Conservation (phyloP, 2,329 filamentous ascomycete genomes). For the Ophiostoma piceae region DNA sequence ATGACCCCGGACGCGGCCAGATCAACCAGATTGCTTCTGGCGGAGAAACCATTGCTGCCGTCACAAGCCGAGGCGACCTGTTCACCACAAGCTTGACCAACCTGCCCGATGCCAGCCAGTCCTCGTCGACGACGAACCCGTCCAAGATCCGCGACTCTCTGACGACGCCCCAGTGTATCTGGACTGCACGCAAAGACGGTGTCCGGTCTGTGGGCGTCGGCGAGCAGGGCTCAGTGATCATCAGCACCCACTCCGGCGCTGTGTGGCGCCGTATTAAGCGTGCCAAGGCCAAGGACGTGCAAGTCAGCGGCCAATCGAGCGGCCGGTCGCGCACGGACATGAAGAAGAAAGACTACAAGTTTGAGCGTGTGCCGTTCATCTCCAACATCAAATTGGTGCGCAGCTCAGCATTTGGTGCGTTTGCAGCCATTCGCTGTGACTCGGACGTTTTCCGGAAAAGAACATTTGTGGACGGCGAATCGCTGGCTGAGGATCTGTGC, state of each 20-base stretch:
- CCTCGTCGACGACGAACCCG: conserved; percentile 80
- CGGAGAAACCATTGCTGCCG: conserved; percentile 84
- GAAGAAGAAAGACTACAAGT: conserved; percentile 87
- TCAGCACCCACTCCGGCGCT: conserved; percentile 85
- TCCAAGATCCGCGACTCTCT: conserved; percentile 81
- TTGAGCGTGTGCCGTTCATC: conserved; percentile 80
- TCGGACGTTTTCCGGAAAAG: conserved; percentile 68
- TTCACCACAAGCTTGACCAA: conserved; percentile 76
- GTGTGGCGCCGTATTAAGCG: conserved; percentile 88
- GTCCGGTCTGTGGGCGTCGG: conserved; percentile 82
- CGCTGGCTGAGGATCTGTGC: conserved; percentile 68
- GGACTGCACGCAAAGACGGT: conserved; percentile 82
- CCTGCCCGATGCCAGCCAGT: conserved; percentile 56
- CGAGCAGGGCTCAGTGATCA: conserved; percentile 89
- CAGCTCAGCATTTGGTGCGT: conserved; percentile 85
- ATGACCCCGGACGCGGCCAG: conserved; percentile 56
- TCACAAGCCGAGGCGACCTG: conserved; percentile 78
- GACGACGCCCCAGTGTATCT: conserved; percentile 72
- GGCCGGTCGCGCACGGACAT: conserved; percentile 38
- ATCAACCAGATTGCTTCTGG: conserved; percentile 76
- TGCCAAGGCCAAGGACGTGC: conserved; percentile 68
- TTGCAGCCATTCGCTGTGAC: conserved; percentile 79
- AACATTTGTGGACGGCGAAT: conserved; percentile 61
- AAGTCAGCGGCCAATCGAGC: conserved; percentile 30
- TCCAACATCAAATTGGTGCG: conserved; percentile 79